These are phyloP conservation scores for Fomitopsis pinicola DNA, from an alignment of 1,284 basidiomycete species.

Conservation along the genomic window DNA sequence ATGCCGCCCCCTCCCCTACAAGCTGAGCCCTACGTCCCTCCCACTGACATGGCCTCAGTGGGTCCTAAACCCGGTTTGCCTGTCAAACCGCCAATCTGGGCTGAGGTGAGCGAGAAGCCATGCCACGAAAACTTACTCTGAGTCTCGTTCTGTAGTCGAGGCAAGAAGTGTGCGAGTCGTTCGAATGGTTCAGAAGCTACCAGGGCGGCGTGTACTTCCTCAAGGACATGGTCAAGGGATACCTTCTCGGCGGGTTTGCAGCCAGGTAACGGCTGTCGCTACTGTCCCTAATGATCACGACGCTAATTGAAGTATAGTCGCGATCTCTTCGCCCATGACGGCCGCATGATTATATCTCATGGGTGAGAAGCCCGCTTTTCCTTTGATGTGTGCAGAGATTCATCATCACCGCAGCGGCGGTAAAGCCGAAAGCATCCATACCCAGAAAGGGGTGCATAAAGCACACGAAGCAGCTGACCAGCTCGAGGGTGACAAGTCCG, in stretches of 20 bases:
- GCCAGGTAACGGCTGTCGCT: conserved; percentile 42
- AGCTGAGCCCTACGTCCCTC: background rate
- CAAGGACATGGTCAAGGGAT: conserved; percentile 62
- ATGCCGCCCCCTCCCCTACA: background rate
- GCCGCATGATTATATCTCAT: conserved; percentile 73
- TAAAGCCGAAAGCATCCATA: conserved; percentile 52
- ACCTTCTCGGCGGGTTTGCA: conserved; percentile 65
- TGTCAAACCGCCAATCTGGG: conserved; percentile 29
- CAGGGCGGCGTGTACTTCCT: conserved; percentile 72
- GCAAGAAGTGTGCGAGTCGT: conserved; percentile 76
- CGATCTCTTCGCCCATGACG: conserved; percentile 57
- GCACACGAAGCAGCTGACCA: conserved; percentile 53
- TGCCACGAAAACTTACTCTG: too few relatives aligned
- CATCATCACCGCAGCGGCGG: conserved; percentile 49
- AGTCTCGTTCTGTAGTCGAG: conserved; percentile 46
- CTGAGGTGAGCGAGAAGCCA: conserved; percentile 24
- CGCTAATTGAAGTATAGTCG: conserved; percentile 39
- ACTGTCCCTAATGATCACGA: background rate
- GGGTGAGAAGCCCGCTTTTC: conserved; percentile 44
- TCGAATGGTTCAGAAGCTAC: conserved; percentile 70
- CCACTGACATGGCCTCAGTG: background rate
- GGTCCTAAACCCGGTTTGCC: background rate
- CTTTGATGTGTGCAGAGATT: background rate
- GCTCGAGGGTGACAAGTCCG: conserved; percentile 59
- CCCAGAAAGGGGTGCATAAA: conserved; percentile 32